Base-by-base conservation (phyloP, 2,329 filamentous ascomycete species). In the Fusarium continuum region DNA sequence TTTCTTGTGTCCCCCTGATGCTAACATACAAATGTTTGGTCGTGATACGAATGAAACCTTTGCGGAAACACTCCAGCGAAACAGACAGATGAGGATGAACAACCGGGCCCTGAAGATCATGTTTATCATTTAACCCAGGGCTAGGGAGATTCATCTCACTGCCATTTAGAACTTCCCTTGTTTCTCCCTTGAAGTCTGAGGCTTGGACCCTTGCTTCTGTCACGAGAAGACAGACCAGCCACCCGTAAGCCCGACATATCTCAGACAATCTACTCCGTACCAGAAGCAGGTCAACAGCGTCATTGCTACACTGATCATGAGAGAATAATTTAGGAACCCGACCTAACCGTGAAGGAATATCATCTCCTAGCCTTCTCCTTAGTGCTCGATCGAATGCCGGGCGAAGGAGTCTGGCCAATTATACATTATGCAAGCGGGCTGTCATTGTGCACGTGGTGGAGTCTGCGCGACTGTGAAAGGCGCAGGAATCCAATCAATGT, bases 41-140 rank as follows among this genome's bases (percentile, higher is more conserved):
- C n/a, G n/a, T n/a, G n/a, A n/a, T n/a, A n/a, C n/a, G n/a, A n/a
- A 44, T 66, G 58, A 64, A 66, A 64, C 63, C 56, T 41, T 60
- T 20, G 25, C 60, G 43, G 61, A 63, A 65, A 64, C 58, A 58
- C 55, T 16, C 35, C 23, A 20, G 48, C 40, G 45, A 59, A 52
- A 65, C 63, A 63, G 57, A 46, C 19, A 63, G 31, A 66, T 65
- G 50, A 51, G 31, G 49, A 65, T 63, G 31, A 45, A 48, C 47
- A 55, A 26, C 13, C 22, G 36, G 43, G 36, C 38, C 55, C 47
- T 60, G 62, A 55, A 44, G 63, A 64, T 55, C 62, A 44, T 51
- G 62, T 36, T 16, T 23, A 53, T 61, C 38, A 49, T 16, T 39
- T 20, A 28, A 35, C 10, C 31, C 38, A 35, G 19, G 28, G 17